phyloP scores from a whole-genome alignment of 1,284 basidiomycete genomes.

The Trametes versicolor region DNA sequence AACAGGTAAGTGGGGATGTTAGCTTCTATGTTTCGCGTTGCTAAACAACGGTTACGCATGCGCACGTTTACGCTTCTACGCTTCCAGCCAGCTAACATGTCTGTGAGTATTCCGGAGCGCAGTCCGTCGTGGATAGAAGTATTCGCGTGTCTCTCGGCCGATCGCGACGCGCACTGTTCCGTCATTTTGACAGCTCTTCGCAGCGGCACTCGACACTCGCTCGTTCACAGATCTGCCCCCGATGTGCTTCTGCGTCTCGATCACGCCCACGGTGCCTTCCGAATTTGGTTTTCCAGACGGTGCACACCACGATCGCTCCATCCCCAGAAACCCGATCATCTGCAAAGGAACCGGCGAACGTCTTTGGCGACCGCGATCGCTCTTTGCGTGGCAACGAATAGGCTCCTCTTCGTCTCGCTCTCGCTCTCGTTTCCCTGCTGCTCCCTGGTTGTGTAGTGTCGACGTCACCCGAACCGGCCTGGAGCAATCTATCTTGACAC shows the following conservation, averaged over 20 bases:
- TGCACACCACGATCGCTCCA: too few species aligned
- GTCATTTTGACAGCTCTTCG: not conserved
- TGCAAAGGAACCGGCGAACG: too few species aligned
- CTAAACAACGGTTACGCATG: too few species aligned
- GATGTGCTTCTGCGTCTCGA: not conserved
- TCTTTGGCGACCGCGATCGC: not conserved
- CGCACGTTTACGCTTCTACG: too few species aligned
- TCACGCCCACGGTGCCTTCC: not conserved
- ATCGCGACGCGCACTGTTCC: not conserved
- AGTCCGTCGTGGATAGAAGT: too few species aligned
- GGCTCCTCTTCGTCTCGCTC: not conserved
- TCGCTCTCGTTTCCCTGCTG: not conserved
- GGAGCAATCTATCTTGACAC: too few species aligned
- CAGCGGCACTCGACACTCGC: not conserved
- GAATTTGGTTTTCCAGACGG: not conserved
- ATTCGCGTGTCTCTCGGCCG: not conserved
- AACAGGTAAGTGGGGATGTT: too few species aligned
- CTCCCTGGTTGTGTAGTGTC: not conserved
- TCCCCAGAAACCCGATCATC: too few species aligned
- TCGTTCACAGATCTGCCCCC: not conserved
- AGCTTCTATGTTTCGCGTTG: too few species aligned
- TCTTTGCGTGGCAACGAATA: slow-evolving; percentile 11
- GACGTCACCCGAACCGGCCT: too few species aligned
- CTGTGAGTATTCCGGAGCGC: too few species aligned
- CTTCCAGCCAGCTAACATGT: too few species aligned